Evolutionary conservation across 495 filamentous ascomycete genomes (phyloP).

Genomic region (Letharia columbiana): DNA sequence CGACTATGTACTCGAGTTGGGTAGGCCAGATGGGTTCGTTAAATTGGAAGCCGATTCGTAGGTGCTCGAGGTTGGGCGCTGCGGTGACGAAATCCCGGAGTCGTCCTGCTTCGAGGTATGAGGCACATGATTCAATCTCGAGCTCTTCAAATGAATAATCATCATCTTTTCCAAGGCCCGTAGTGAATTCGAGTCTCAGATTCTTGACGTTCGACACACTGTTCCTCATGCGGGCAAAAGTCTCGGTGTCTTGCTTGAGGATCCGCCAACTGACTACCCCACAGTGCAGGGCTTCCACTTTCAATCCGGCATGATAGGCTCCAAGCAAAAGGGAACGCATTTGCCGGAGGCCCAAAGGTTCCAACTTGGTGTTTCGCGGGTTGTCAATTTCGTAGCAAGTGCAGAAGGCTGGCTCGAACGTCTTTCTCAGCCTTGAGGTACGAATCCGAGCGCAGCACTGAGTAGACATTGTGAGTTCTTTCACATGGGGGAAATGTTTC

Average conservation of each 20-base stretch:
- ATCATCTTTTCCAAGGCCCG: background rate
- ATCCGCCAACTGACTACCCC: slow-evolving; percentile 2
- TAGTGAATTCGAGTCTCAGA: background rate
- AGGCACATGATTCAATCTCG: background rate
- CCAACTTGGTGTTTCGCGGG: background rate
- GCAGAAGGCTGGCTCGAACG: background rate
- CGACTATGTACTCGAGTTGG: background rate
- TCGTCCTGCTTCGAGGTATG: slow-evolving; percentile 1
- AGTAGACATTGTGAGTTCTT: background rate
- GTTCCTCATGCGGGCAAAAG: background rate
- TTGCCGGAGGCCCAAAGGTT: background rate
- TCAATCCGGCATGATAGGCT: background rate
- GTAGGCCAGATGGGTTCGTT: background rate
- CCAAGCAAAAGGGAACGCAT: slow-evolving; percentile 1
- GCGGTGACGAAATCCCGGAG: slow-evolving; percentile 5
- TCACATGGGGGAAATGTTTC: background rate
- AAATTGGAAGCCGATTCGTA: background rate
- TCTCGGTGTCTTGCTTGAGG: background rate
- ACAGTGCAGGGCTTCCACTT: background rate
- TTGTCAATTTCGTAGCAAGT: background rate
- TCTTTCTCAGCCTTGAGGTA: background rate
- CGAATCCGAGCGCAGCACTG: background rate
- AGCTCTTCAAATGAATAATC: background rate
- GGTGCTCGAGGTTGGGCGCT: background rate
- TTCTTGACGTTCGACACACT: background rate